Evolutionary conservation across 2,329 filamentous ascomycete species (phyloP).

Genomic region (Microsporum canis): DNA sequence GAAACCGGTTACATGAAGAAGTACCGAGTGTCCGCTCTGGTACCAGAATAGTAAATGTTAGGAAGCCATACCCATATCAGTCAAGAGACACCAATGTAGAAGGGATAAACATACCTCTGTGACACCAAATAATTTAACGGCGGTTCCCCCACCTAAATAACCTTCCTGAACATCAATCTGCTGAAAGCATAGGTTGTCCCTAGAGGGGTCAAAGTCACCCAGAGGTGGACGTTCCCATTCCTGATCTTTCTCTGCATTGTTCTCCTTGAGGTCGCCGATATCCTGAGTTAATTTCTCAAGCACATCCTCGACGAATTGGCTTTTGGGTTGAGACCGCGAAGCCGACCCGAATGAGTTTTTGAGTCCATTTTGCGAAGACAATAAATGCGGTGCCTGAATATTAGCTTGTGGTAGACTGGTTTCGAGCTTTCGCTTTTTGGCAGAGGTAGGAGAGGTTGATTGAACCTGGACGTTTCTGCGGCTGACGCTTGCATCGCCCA

Average conservation of each 20-base stretch:
- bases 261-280: constrained; percentile 71
- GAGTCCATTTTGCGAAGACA: constrained; percentile 41
- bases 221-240: constrained; percentile 65
- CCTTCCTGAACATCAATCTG: constrained; percentile 94
- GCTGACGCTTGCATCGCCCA: constrained; percentile 55
- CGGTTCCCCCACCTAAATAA: constrained; percentile 59
- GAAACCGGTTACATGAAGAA: constrained; percentile 92
- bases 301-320: constrained; percentile 84
- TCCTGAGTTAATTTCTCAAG: constrained; percentile 94
- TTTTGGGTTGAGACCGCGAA: constrained; percentile 61
- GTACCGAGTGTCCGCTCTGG: constrained; percentile 69
- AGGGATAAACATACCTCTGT: constrained; percentile 48
- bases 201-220: constrained; percentile 50
- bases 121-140: constrained; percentile 88
- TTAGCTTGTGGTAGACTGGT: constrained; percentile 41
- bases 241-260: constrained; percentile 86
- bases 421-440: constrained; percentile 80
- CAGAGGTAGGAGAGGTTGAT: constrained; percentile 40
- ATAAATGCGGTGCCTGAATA: constrained; percentile 44
- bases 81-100: background rate
- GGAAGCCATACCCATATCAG: background rate
- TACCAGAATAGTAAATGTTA: constrained; percentile 10
- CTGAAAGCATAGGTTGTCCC: constrained; percentile 73
- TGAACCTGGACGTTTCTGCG: constrained; percentile 46
- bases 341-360: background rate